Conservation (phyloP, 1,139 yeast species). For the Taphrina betulina region DNA sequence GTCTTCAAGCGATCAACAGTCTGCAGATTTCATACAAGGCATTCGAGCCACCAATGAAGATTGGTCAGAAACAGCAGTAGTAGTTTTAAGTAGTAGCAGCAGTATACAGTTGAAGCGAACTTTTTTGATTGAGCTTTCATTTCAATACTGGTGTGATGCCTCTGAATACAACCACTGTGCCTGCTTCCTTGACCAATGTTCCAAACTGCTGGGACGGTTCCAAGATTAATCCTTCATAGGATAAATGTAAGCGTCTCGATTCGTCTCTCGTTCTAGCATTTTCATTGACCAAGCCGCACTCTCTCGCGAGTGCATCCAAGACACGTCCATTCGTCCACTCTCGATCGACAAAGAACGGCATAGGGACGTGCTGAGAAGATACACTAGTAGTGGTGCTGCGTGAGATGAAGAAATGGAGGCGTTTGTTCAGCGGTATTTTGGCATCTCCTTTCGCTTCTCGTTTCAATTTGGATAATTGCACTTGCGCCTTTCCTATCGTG, state of each 20-base stretch:
- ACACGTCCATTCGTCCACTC: conserved; percentile 15
- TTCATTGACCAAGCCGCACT: conserved; percentile 8
- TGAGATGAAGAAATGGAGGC: conserved; percentile 3
- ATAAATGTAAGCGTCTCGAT: conserved; percentile 11
- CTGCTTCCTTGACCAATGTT: conserved; percentile 1
- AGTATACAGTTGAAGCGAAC: too few relatives aligned
- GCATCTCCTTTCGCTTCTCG: conserved; percentile 23
- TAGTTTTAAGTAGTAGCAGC: too few relatives aligned
- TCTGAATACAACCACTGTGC: conserved; percentile 4
- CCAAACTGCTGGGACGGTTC: conserved; percentile 20
- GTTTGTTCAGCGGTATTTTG: not conserved
- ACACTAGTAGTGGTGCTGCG: too few relatives aligned
- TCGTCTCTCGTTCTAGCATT: conserved; percentile 23
- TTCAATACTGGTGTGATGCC: not conserved
- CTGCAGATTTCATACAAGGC: conserved; percentile 69
- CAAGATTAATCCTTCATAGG: conserved; percentile 9
- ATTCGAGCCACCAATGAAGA: conserved; percentile 54
- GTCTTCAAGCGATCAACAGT: conserved; percentile 60
- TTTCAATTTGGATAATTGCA: conserved; percentile 4
- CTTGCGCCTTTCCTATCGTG: not conserved
- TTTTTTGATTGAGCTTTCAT: not conserved
- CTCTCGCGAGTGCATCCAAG: conserved; percentile 13
- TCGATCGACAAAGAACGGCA: conserved; percentile 7
- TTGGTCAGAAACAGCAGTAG: conserved; percentile 28
- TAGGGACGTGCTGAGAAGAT: too few relatives aligned